phyloP scores from a whole-genome alignment of 2,329 filamentous ascomycete species.

The Ophiostoma australiae region DNA sequence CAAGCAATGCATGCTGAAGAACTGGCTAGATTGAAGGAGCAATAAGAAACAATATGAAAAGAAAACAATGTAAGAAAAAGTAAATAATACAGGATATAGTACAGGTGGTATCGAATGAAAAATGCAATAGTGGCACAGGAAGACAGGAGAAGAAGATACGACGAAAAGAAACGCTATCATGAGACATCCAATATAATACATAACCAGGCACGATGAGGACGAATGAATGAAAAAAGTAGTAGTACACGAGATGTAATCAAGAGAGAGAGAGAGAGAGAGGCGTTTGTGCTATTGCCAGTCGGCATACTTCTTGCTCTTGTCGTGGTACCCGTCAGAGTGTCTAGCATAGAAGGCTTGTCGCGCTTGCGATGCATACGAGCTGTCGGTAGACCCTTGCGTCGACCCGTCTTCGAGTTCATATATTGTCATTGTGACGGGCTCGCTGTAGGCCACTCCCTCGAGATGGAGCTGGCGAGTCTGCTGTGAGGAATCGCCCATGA shows the following conservation, averaged over 20 bases:
- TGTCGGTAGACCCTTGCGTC: neutral
- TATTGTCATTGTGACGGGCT: neutral
- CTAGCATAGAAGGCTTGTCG: neutral
- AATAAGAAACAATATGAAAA: neutral
- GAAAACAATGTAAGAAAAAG: neutral
- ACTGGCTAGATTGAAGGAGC: neutral
- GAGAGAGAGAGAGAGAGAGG: neutral
- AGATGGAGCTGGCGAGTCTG: neutral
- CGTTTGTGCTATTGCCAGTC: neutral
- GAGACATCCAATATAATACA: neutral
- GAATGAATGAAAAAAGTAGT: neutral
- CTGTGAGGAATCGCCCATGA: neutral
- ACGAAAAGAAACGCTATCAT: constrained; percentile 7
- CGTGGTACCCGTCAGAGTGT: neutral
- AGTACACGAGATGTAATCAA: neutral
- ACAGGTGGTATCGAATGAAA: neutral
- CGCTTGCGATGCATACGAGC: neutral
- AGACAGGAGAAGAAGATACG: neutral
- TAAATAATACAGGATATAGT: constrained; percentile 6
- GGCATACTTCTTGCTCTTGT: neutral
- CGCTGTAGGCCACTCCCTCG: neutral
- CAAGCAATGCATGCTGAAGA: neutral
- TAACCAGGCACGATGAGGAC: neutral
- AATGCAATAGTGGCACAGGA: neutral
- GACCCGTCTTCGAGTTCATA: constrained; percentile 9